Conservation (phyloP, 805 yeast genomes). For the Suhomyces xylopsoci region DNA sequence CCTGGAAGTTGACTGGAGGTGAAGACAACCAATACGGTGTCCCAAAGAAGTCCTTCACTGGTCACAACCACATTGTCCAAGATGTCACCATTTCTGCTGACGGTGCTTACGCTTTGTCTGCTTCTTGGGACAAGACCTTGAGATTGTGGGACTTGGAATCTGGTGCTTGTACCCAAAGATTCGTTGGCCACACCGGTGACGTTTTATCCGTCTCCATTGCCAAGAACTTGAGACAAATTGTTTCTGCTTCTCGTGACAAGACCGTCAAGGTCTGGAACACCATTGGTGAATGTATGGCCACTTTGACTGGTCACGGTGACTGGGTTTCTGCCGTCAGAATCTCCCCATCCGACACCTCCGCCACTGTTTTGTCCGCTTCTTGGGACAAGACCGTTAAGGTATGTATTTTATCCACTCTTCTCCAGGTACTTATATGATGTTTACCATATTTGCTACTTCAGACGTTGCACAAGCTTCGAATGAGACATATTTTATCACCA, state of each 20-base stretch:
- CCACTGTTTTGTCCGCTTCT: constrained; percentile 93
- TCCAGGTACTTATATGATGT: constrained; percentile 59
- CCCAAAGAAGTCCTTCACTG: constrained; percentile 94
- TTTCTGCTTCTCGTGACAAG: constrained; percentile 98
- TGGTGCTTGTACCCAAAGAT: constrained; percentile 92
- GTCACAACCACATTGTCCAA: constrained; percentile 99
- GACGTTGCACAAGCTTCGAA: constrained; percentile 70
- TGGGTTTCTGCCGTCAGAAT: constrained; percentile 99
- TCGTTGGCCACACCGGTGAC: constrained; percentile 97
- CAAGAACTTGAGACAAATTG: constrained; percentile 94
- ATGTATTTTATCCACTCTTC: constrained; percentile 46
- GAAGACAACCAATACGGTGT: constrained; percentile 93
- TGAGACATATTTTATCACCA: constrained; percentile 98
- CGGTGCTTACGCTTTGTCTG: constrained; percentile 96
- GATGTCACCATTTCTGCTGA: constrained; percentile 97
- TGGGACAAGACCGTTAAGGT: constrained; percentile 99
- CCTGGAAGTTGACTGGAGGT: constrained; percentile 95
- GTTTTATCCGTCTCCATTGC: constrained; percentile 96
- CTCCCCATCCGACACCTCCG: constrained; percentile 75
- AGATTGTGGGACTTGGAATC: constrained; percentile 97
- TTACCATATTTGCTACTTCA: constrained; percentile 97
- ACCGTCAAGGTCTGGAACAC: constrained; percentile 99
- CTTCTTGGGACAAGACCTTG: constrained; percentile 99
- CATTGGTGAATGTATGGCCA: constrained; percentile 93
- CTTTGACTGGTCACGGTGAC: constrained; percentile 94